Base-by-base conservation (phyloP, 257 asterid species). In the Paulownia fortunei region DNA sequence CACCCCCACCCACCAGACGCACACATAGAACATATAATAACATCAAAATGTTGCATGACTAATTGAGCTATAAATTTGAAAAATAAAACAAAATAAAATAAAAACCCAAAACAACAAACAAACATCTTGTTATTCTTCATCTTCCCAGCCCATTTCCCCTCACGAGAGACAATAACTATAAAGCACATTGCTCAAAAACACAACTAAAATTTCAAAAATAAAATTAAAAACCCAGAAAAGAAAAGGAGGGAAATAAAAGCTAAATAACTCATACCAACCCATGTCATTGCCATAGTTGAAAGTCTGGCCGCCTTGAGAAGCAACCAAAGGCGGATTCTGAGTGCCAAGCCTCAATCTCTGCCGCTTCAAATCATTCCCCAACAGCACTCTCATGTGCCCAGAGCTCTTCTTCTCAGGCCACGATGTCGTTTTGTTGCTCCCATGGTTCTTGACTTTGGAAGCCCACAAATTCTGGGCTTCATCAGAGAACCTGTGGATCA, bases 231-330 rank as follows among this genome's bases (percentile, higher is more conserved):
- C 19, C 49, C 66, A 10, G 44, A 62, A 72, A 10, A 49, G 26
- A 12, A 21, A 73, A 21, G 0, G 6, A 59, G 63, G 27, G 26
- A 32, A 4, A 9, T 0, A 73, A 77, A 34, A 56, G 0, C 1
- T 6, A n/a, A 66, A 16, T 0, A 56, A 44, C 34, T 81, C 87
- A 67, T 78, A 93, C 98, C 97, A 93, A 56, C 97, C 94, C 91
- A 88, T 75, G 23, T 84, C 94, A 81, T 93, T 93, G 75, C 98
- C 98, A 62, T 85, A 91, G 84, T 78, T 78, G 74, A 51, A 65
- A 11, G 91, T 91, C 4, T 77, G 77, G 47, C 91, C 88, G 39
- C 91, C 94, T 72, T 84, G 80, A 21, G 91, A 85, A 58, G 86
- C 87, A 51, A 82, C 87, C 59, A 91, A 11, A 8, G 82, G 64